Evolutionary conservation across 169 alveolate species (phyloP).

Genomic region (Plasmodium sp.): DNA sequence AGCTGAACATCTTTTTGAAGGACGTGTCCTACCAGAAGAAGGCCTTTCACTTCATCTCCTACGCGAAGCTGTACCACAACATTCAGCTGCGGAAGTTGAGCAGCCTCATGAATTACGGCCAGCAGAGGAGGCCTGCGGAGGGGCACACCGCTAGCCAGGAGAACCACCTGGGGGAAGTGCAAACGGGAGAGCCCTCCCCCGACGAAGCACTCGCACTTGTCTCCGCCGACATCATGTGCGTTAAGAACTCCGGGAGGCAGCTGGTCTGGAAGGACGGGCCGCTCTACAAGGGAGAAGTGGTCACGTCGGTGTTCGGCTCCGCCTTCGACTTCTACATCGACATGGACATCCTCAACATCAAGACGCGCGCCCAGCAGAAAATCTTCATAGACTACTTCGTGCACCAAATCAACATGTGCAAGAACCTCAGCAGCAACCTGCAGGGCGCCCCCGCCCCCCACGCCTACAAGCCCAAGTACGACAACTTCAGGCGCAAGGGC

Average conservation of each 20-base stretch:
- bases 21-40: slow-evolving; percentile 82
- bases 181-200: slow-evolving; percentile 19
- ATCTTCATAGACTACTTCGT: slow-evolving; percentile 83
- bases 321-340: slow-evolving; percentile 84
- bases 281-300: slow-evolving; percentile 77
- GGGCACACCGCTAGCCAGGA: too few species aligned
- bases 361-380: slow-evolving; percentile 78
- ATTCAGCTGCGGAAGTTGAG: slow-evolving; percentile 82
- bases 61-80: slow-evolving; percentile 86
- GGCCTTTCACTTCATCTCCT: slow-evolving; percentile 82
- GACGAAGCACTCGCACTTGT: slow-evolving; percentile 8
- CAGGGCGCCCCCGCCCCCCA: slow-evolving; percentile 37
- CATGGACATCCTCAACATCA: slow-evolving; percentile 81
- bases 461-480: slow-evolving; percentile 27
- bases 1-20: slow-evolving; percentile 80
- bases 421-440: slow-evolving; percentile 76
- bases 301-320: slow-evolving; percentile 76
- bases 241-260: slow-evolving; percentile 82
- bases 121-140: not conserved
- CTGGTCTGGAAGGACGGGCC: slow-evolving; percentile 80
- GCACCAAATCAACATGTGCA: slow-evolving; percentile 84
- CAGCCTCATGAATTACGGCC: slow-evolving; percentile 76
- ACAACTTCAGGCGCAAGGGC: slow-evolving; percentile 25
- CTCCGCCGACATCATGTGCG: slow-evolving; percentile 83
- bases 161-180: not conserved